Base-by-base conservation (phyloP, 805 yeast genomes). In the Metschnikowia matae region DNA sequence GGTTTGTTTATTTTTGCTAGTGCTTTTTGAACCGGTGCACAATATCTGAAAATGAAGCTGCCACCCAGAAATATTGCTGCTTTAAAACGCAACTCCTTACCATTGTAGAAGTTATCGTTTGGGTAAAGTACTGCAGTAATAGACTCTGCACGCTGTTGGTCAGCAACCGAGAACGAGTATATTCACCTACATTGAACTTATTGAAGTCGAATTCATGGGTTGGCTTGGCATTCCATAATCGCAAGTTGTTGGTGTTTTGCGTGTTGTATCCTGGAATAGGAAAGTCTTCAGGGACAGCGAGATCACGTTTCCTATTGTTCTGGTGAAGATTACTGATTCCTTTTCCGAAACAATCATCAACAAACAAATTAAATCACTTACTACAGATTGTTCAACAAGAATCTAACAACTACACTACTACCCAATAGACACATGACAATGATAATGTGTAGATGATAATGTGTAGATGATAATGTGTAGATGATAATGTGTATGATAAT, bases 11-110 rank as follows among this genome's bases (percentile, higher is more conserved):
- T 3, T 18, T 18, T 18, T 18, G 20, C n/a, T n/a, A n/a, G n/a
- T n/a, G 68, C 72, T 91, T 91, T 69, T 89, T 85, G 73, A 87
- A 90, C 63, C 97, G 81, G 65, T 97, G 84, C 40, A 90, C 82
- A 59, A 90, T 90, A 67, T 90, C 97, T 62, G 87, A 89, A 59
- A 91, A 78, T 14, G 96, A 88, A 33, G 97, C 97, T 46, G 96
- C 84, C 48, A 91, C 96, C 97, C 97, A 90, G 72, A 90, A 91
- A 70, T 89, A 91, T 70, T 90, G 97, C 74, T 90, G 97, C 70
- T 91, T 91, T 68, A 90, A n/a, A 80, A 66, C 97, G 82, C 64
- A 90, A 78, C 66, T 89, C 96, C 70, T 91, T 90, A 61, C 97
- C 97, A 57, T 82, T 80, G 63, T 87, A 86, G 66, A 90, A 91